These are phyloP conservation scores for Pleurotus salmoneostramineus DNA, from an alignment of 768 basidiomycete genomes.

Conservation along the genomic window DNA sequence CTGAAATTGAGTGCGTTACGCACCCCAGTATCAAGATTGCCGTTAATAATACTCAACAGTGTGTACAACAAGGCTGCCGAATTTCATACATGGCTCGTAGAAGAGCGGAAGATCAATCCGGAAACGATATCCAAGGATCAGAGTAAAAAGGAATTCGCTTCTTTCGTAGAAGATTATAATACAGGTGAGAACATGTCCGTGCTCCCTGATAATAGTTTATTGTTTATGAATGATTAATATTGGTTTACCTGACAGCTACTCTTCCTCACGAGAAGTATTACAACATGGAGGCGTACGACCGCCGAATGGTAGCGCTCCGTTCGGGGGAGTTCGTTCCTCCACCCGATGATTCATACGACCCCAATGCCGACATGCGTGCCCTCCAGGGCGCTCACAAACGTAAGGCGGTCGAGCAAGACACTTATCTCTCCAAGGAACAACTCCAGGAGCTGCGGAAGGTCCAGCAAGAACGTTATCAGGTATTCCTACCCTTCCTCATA, in stretches of 20 bases:
- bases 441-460: constrained; percentile 77
- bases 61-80: constrained; percentile 81
- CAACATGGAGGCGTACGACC: constrained; percentile 81
- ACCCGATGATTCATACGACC: constrained; percentile 71
- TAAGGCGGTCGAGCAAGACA: constrained; percentile 60
- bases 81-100: constrained; percentile 90
- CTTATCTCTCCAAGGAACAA: constrained; percentile 75
- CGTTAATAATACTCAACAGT: constrained; percentile 32
- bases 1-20: constrained; percentile 72
- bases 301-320: constrained; percentile 79
- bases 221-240: too few species aligned
- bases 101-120: constrained; percentile 88
- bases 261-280: constrained; percentile 95
- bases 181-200: constrained; percentile 45
- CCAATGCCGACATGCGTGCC: constrained; percentile 79
- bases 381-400: constrained; percentile 71
- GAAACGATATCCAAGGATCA: constrained; percentile 86
- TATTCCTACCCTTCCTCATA: constrained; percentile 24
- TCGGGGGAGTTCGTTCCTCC: constrained; percentile 81
- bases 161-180: constrained; percentile 82
- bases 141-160: constrained; percentile 78
- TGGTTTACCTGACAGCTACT: constrained; percentile 51
- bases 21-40: neutral
- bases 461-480: constrained; percentile 83
- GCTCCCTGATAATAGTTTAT: neutral